phyloP scores from a whole-genome alignment of 176 grass and related monocot genomes.

The Alloteropsis semialata region DNA sequence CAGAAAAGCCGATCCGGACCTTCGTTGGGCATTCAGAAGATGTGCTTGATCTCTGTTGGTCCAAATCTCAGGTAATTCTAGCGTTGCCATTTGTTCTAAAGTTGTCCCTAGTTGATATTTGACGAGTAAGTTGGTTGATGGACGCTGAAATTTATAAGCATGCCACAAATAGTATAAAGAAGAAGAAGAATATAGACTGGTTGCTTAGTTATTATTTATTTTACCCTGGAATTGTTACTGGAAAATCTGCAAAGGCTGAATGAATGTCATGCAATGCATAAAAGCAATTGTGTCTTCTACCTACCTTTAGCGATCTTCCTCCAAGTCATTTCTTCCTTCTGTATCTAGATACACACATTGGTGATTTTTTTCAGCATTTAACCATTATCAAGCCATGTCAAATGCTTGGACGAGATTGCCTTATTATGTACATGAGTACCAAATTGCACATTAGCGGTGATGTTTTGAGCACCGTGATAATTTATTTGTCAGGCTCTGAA shows the following conservation, averaged over 20 bases:
- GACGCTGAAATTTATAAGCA: constrained; percentile 22
- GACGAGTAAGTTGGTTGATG: neutral
- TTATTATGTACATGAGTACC: neutral
- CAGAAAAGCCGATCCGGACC: constrained; percentile 72
- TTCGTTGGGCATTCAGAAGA: constrained; percentile 77
- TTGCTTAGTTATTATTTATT: neutral
- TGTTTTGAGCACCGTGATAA: neutral
- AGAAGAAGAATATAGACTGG: neutral
- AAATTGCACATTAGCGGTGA: neutral
- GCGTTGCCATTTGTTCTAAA: neutral
- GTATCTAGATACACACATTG: neutral
- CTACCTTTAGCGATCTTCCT: neutral
- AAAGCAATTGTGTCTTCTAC: neutral
- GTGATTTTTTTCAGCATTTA: neutral
- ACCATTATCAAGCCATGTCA: neutral
- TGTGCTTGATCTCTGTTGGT: constrained; percentile 98
- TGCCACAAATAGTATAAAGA: neutral
- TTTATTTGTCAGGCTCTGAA: neutral
- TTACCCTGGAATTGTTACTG: neutral
- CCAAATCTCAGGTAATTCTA: constrained; percentile 77
- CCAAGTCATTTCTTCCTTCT: neutral
- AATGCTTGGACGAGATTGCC: neutral
- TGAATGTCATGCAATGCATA: neutral
- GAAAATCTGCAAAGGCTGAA: neutral
- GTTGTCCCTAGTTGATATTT: neutral